Base-by-base conservation (phyloP, 2,329 filamentous ascomycete genomes). In the Clarireedia homoeocarpa region DNA sequence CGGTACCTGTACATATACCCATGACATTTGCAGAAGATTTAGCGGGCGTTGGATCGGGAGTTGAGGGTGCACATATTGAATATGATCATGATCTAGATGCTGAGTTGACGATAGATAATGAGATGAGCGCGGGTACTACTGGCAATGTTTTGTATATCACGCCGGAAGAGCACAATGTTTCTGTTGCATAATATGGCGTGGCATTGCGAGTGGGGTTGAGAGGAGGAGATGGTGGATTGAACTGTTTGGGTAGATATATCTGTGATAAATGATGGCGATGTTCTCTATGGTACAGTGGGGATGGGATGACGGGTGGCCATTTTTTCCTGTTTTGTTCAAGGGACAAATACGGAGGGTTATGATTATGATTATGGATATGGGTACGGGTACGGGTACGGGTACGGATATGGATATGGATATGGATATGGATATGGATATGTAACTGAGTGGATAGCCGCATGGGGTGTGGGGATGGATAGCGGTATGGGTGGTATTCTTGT, bases 31-130 rank as follows among this genome's bases (percentile, higher is more conserved):
- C 48, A 39, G 55, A 56, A 42, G 59, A 60, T 51, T 57, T 67
- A 23, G 59, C 65, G 48, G 63, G 63, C 48, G 59, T 67, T 52
- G 65, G 65, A 30, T 42, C 46, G 20, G 64, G 64, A 38, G 58
- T 67, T 48, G 64, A 65, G n/a, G 58, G 55, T 45, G 59, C 51
- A 47, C 48, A 63, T 54, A 53, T 24, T 38, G 49, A 56, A 20
- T 56, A 56, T 56, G 53, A 55, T 34, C 55, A 59, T 12, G 57
- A 45, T 57, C 49, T 65, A 57, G 62, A 66, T 59, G 63, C 63
- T 54, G 62, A 63, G 51, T 66, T 67, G 46, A 67, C 61, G 62
- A 66, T 63, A 59, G 58, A 54, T 48, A 48, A 55, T 38, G 53
- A 55, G 17, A 46, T 26, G 7, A 30, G 27, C 10, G n/a, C 38